Percentiles rank a stretch among this genome's conserved stretches.
Conservation (phyloP, 73 alveolate genomes). For the Paramecium bursaria region DNA sequence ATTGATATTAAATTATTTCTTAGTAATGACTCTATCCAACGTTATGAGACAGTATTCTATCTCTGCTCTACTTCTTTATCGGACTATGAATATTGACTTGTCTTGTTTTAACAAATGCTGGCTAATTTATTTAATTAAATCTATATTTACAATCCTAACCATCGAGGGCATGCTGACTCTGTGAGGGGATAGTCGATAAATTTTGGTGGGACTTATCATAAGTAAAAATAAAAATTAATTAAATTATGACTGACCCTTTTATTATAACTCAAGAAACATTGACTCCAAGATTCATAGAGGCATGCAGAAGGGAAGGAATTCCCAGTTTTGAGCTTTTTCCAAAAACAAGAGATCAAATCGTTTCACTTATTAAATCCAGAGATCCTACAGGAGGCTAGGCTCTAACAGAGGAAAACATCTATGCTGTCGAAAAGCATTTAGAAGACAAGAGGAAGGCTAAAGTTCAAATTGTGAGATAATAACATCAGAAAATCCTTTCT, state of each 20-base stretch:
- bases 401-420: conserved; percentile 28
- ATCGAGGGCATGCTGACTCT: no score
- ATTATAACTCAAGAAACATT: conserved; percentile 21
- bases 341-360: conserved; percentile 21
- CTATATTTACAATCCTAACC: no score
- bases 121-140: no score
- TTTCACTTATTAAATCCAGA: conserved; percentile 7
- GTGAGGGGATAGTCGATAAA: no score
- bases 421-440: conserved; percentile 5
- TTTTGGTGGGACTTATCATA: no score
- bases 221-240: no score
- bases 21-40: no score
- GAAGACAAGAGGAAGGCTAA: conserved; percentile 48
- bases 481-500: conserved; percentile 3
- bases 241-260: background rate
- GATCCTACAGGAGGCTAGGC: conserved; percentile 13
- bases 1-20: no score
- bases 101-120: no score
- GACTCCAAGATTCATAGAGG: conserved; percentile 49
- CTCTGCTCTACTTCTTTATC: no score
- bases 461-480: conserved; percentile 20
- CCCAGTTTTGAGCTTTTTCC: conserved; percentile 23
- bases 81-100: no score
- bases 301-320: conserved; percentile 48
- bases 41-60: no score